Evolutionary conservation across 495 filamentous ascomycete species (phyloP).

Genomic region (Staphylotrichum longicolle): DNA sequence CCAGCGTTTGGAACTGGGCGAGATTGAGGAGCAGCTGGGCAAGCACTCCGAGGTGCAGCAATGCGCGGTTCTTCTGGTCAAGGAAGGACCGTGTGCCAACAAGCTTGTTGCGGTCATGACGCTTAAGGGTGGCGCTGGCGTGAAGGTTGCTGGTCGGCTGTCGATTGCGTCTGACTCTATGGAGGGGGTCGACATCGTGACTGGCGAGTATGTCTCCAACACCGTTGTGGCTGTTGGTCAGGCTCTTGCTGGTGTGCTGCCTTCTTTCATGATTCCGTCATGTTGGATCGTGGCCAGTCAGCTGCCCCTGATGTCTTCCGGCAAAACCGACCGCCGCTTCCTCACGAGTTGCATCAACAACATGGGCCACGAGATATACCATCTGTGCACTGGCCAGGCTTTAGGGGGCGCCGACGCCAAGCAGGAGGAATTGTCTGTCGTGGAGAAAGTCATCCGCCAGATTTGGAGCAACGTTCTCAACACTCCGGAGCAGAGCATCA

Average conservation of each 20-base stretch:
- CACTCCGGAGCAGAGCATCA: constrained; percentile 27
- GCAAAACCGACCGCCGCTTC: constrained; percentile 48
- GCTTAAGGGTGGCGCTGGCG: not conserved
- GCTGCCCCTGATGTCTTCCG: constrained; percentile 53
- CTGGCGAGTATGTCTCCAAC: not conserved
- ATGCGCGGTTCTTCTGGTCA: constrained; percentile 22
- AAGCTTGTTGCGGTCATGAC: constrained; percentile 5
- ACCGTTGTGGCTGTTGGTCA: not conserved
- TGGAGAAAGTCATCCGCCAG: constrained; percentile 11
- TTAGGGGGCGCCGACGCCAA: not conserved
- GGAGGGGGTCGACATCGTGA: constrained; percentile 1
- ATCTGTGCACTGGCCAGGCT: constrained; percentile 10
- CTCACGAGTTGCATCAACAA: constrained; percentile 10
- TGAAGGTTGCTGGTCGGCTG: constrained; percentile 3
- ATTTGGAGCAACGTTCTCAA: constrained; percentile 24
- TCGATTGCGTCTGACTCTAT: not conserved
- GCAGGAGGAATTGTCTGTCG: not conserved
- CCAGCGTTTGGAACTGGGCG: constrained; percentile 41
- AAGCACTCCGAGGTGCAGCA: constrained; percentile 11
- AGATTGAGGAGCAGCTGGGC: constrained; percentile 51
- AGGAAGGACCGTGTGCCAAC: constrained; percentile 2
- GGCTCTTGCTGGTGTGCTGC: constrained; percentile 22
- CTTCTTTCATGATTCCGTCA: constrained; percentile 17
- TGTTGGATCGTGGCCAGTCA: constrained; percentile 56
- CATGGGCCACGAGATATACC: constrained; percentile 17